Conservation (phyloP, 106 monocot genomes). For the Dioscorea alata region DNA sequence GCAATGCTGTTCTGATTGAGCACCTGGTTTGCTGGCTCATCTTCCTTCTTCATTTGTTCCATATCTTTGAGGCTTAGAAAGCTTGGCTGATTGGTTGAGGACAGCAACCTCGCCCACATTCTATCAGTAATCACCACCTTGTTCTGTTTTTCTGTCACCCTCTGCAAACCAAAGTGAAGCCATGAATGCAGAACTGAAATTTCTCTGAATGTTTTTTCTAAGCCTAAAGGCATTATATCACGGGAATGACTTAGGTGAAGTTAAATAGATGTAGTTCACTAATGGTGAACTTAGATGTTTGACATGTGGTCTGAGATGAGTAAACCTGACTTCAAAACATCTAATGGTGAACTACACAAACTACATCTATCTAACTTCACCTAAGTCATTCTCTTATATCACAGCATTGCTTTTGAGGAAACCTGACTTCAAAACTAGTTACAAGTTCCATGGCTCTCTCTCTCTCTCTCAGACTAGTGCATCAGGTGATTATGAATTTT, state of each 20-base stretch:
- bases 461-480: not conserved
- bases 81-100: slow-evolving; percentile 15
- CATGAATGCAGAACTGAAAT: not conserved
- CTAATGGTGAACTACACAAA: too few relatives aligned
- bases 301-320: too few relatives aligned
- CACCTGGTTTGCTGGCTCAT: not conserved
- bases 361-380: too few relatives aligned
- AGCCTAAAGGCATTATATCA: not conserved
- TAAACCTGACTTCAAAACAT: too few relatives aligned
- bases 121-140: slow-evolving; percentile 15
- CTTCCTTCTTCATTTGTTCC: not conserved
- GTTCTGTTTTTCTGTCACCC: slow-evolving; percentile 9
- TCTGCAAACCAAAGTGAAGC: not conserved
- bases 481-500: not conserved
- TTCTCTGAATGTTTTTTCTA: not conserved
- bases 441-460: too few relatives aligned
- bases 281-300: too few relatives aligned
- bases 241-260: not conserved
- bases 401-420: too few relatives aligned
- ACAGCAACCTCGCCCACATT: slow-evolving; percentile 12
- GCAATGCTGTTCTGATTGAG: too few relatives aligned
- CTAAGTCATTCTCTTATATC: too few relatives aligned
- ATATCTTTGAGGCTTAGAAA: not conserved
- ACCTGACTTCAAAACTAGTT: too few relatives aligned
- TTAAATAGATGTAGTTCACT: not conserved